Evolutionary conservation across 495 filamentous ascomycete genomes (phyloP).

Genomic region (Tetracladium marchalianum): DNA sequence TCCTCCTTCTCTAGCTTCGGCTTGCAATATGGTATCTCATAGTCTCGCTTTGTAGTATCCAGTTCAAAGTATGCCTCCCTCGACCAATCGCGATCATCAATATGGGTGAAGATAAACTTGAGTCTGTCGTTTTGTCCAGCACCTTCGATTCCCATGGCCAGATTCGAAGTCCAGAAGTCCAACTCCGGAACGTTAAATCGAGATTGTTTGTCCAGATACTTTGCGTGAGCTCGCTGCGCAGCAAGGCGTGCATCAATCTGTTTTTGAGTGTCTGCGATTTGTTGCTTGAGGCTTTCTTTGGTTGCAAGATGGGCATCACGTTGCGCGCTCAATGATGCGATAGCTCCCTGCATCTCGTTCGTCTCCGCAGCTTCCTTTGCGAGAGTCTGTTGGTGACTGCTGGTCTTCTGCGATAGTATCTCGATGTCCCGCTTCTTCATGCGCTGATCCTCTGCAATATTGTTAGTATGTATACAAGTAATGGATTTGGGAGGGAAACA

Average conservation of each 20-base stretch:
- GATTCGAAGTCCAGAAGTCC: slow-evolving; percentile 87
- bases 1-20: slow-evolving; percentile 71
- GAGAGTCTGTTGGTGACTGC: slow-evolving; percentile 68
- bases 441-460: slow-evolving; percentile 66
- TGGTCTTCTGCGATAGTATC: slow-evolving; percentile 65
- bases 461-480: slow-evolving; percentile 2
- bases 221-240: slow-evolving; percentile 39
- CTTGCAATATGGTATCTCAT: slow-evolving; percentile 64
- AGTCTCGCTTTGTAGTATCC: slow-evolving; percentile 68
- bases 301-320: slow-evolving; percentile 64
- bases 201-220: slow-evolving; percentile 65
- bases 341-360: slow-evolving; percentile 74
- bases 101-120: slow-evolving; percentile 84
- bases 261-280: slow-evolving; percentile 71
- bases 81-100: slow-evolving; percentile 81
- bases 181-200: slow-evolving; percentile 84
- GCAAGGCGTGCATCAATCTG: slow-evolving; percentile 45
- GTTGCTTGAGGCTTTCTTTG: slow-evolving; percentile 62
- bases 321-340: slow-evolving; percentile 61
- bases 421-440: slow-evolving; percentile 84
- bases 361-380: slow-evolving; percentile 82
- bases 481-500: not conserved
- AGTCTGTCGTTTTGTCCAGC: slow-evolving; percentile 74
- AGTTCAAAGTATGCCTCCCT: slow-evolving; percentile 91
- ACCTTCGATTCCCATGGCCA: slow-evolving; percentile 85